These are phyloP conservation scores for Glycine latifolia DNA, from an alignment of 306 rosid genomes.

Conservation along the genomic window DNA sequence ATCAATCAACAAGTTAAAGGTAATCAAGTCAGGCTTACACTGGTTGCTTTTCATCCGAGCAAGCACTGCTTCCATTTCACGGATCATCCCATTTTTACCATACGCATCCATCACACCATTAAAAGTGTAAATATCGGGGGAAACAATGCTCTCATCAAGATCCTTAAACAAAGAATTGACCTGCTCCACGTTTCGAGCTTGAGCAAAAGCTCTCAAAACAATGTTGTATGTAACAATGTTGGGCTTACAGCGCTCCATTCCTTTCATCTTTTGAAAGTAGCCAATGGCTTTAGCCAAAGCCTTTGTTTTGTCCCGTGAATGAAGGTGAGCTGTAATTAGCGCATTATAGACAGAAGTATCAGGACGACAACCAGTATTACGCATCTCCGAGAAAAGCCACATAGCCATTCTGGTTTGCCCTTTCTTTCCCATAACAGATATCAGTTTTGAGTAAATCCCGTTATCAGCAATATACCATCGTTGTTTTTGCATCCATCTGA, in stretches of 20 bases:
- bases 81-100: conserved; percentile 85
- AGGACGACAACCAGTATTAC: conserved; percentile 82
- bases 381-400: conserved; percentile 99
- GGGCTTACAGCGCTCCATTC: conserved; percentile 85
- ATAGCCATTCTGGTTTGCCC: conserved; percentile 92
- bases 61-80: conserved; percentile 87
- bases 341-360: conserved; percentile 94
- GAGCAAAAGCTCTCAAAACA: conserved; percentile 90
- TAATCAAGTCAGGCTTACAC: conserved; percentile 83
- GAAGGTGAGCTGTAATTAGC: conserved; percentile 91
- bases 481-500: conserved; percentile 99
- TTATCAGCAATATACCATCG: conserved; percentile 94
- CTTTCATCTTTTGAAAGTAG: conserved; percentile 95
- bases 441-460: conserved; percentile 88
- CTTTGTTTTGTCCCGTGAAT: conserved; percentile 72
- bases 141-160: conserved; percentile 79
- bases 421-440: conserved; percentile 90
- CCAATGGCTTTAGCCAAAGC: conserved; percentile 79
- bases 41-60: conserved; percentile 78
- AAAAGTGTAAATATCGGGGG: conserved; percentile 78
- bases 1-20: conserved; percentile 85
- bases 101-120: conserved; percentile 99
- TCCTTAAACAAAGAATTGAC: conserved; percentile 82
- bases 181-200: conserved; percentile 64
- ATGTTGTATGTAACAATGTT: conserved; percentile 86